These are phyloP conservation scores for Aspergillus awamori DNA, from an alignment of 2,329 filamentous ascomycete genomes.

Conservation along the genomic window DNA sequence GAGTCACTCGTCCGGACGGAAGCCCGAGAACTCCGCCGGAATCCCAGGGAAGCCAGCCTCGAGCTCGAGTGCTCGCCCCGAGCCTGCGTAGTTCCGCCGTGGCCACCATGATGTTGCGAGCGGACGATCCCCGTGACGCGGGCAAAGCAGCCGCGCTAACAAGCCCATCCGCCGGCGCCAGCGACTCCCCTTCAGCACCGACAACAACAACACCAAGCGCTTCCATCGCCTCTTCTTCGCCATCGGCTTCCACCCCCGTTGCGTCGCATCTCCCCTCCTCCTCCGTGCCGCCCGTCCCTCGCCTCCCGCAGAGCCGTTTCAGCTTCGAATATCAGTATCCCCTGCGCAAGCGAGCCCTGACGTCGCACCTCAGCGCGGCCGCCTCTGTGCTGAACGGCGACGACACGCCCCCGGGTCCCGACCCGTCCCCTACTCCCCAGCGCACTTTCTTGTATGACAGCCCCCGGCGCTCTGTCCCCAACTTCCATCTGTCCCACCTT, in stretches of 20 bases:
- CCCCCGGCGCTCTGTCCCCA: constrained; percentile 34
- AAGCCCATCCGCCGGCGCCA: constrained; percentile 21
- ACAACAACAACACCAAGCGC: constrained; percentile 32
- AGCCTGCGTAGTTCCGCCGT: constrained; percentile 9
- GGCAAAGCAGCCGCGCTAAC: constrained; percentile 31
- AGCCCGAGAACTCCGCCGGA: constrained; percentile 6
- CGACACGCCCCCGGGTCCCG: constrained; percentile 54
- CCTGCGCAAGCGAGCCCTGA: constrained; percentile 25
- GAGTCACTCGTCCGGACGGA: not conserved
- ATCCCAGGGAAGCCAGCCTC: not conserved
- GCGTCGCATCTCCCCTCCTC: constrained; percentile 8
- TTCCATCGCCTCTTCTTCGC: constrained; percentile 11
- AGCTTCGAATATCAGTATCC: constrained; percentile 28
- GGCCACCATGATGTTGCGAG: constrained; percentile 17
- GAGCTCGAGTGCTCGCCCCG: not conserved
- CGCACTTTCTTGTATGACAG: constrained; percentile 41
- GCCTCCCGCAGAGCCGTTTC: constrained; percentile 27
- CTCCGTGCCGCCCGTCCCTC: constrained; percentile 19
- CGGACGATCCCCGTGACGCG: constrained; percentile 34
- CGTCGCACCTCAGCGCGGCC: constrained; percentile 24
- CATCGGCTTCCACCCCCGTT: constrained; percentile 10
- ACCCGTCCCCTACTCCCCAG: constrained; percentile 55
- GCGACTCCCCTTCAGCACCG: constrained; percentile 28
- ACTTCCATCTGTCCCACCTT: constrained; percentile 25
- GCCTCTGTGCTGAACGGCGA: constrained; percentile 36